These are phyloP conservation scores for Quercus gilva DNA, from an alignment of 306 rosid species.

Conservation along the genomic window DNA sequence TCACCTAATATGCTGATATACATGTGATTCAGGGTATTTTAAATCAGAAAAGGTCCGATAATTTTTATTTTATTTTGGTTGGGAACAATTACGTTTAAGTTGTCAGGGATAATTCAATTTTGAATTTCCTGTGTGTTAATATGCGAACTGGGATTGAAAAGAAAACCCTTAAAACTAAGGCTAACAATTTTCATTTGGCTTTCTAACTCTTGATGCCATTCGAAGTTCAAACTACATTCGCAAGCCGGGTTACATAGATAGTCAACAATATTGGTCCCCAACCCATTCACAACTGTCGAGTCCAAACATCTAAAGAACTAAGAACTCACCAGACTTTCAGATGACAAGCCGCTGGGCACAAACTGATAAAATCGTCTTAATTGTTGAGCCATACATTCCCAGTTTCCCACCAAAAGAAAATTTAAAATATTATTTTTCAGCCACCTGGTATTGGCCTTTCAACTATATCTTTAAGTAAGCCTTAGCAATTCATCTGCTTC, in stretches of 20 bases:
- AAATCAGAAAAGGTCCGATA: neutral
- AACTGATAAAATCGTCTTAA: neutral
- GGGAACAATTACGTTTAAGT: neutral
- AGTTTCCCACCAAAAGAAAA: neutral
- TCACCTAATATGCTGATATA: neutral
- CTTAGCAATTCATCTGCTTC: constrained; percentile 30
- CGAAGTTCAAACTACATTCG: neutral
- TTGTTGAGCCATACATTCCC: neutral
- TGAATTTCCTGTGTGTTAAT: neutral
- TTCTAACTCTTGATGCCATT: neutral
- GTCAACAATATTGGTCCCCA: neutral
- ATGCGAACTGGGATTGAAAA: neutral
- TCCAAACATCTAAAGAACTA: neutral
- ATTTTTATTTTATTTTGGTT: too few relatives aligned
- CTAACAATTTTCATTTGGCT: neutral
- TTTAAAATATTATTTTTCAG: neutral
- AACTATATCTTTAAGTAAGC: neutral
- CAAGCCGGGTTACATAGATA: neutral
- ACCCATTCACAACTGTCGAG: neutral
- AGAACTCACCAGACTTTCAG: neutral
- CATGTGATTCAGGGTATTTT: neutral
- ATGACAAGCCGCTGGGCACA: neutral
- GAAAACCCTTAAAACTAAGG: neutral
- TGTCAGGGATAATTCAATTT: neutral
- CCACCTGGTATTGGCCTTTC: neutral